phyloP scores from a whole-genome alignment of 2,329 filamentous ascomycete species.

The Pseudogymnoascus sp. region DNA sequence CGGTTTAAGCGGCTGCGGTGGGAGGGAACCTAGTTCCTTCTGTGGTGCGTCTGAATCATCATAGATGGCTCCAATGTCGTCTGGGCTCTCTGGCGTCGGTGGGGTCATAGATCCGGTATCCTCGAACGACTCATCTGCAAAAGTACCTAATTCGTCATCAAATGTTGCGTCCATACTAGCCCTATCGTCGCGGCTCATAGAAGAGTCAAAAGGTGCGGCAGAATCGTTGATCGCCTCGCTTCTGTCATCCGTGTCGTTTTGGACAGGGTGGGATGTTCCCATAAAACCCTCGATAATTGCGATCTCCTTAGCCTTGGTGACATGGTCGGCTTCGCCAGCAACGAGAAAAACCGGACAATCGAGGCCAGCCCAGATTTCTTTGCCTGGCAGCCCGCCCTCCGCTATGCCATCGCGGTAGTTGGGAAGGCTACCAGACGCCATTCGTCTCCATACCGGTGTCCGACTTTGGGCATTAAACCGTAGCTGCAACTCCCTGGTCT shows the following conservation, averaged over 20 bases:
- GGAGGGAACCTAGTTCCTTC: constrained; percentile 38
- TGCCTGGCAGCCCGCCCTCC: constrained; percentile 60
- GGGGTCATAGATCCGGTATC: constrained; percentile 2
- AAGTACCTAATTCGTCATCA: neutral
- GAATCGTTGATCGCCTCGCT: constrained; percentile 41
- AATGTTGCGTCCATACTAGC: neutral
- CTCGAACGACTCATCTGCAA: neutral
- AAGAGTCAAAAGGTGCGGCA: constrained; percentile 42
- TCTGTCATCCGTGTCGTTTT: constrained; percentile 25
- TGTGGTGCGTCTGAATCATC: constrained; percentile 44
- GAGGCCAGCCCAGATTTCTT: constrained; percentile 66
- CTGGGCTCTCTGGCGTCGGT: neutral
- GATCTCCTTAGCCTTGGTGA: constrained; percentile 68
- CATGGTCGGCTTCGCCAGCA: constrained; percentile 67
- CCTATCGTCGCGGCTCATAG: neutral
- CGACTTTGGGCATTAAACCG: constrained; percentile 77
- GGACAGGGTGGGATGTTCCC: constrained; percentile 22
- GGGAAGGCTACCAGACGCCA: constrained; percentile 68
- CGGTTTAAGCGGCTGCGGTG: constrained; percentile 44
- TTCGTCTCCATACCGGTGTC: constrained; percentile 75
- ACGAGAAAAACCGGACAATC: constrained; percentile 71
- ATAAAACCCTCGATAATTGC: constrained; percentile 54
- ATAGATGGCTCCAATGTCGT: constrained; percentile 16
- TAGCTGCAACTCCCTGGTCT: constrained; percentile 62
- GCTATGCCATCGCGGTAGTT: constrained; percentile 47